These are phyloP conservation scores for Phytopythium ostracodes DNA, from an alignment of 352 stramenopile species.

Conservation along the genomic window DNA sequence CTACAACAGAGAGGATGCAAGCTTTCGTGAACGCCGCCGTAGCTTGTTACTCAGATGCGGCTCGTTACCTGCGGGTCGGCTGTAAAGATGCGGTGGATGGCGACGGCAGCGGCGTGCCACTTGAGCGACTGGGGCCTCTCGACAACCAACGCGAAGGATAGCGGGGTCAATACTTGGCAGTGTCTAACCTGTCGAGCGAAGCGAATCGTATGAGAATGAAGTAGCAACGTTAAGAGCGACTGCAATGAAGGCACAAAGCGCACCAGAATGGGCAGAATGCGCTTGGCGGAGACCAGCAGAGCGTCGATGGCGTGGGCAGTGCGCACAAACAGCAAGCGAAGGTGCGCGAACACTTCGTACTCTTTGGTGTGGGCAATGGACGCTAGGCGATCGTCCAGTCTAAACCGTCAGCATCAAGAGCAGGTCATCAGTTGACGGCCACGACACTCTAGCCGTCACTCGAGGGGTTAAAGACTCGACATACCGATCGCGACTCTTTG, in stretches of 20 bases:
- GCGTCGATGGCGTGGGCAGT: conserved; percentile 43
- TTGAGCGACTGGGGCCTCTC: conserved; percentile 54
- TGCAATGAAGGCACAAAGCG: background rate
- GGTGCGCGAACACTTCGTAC: conserved; percentile 50
- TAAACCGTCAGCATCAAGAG: conserved; percentile 3
- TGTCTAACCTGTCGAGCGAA: conserved; percentile 21
- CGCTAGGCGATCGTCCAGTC: conserved; percentile 30
- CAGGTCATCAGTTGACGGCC: background rate
- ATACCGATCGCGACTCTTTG: conserved; percentile 32
- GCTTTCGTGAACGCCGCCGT: background rate
- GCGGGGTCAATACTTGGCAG: conserved; percentile 37
- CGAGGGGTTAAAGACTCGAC: too few species aligned
- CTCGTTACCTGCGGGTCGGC: conserved; percentile 17
- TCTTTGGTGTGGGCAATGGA: conserved; percentile 35
- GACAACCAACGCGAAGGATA: conserved; percentile 54
- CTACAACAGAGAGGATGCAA: conserved; percentile 7
- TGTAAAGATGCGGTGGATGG: conserved; percentile 42
- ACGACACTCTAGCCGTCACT: too few species aligned
- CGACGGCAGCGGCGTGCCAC: conserved; percentile 51
- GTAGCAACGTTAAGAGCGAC: background rate
- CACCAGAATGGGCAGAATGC: conserved; percentile 40
- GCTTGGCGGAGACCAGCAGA: conserved; percentile 41
- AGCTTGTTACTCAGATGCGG: background rate
- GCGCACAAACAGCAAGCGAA: conserved; percentile 46
- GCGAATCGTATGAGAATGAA: background rate